Conservation (phyloP, 1,139 yeast species). For the Candida sanyaensis region DNA sequence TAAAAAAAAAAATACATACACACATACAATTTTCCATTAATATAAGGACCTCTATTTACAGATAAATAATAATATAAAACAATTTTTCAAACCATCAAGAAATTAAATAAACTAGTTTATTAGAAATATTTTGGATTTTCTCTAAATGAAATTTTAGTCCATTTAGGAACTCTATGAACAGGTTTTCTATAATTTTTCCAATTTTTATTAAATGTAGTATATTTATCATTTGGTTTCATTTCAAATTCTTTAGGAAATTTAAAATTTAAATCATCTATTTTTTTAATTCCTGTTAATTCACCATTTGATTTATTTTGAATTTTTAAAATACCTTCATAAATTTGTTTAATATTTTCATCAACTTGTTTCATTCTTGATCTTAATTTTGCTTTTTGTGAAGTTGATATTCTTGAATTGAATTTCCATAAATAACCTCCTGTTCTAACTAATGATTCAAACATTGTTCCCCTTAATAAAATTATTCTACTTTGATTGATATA, state of each 20-base stretch:
- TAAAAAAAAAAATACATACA: no score
- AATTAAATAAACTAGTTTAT: no score
- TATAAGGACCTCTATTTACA: no score
- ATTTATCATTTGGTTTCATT: conserved; percentile 81
- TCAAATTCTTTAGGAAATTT: conserved; percentile 77
- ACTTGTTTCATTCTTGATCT: conserved; percentile 80
- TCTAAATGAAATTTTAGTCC: conserved; percentile 86
- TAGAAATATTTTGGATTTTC: conserved; percentile 76
- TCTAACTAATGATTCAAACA: conserved; percentile 66
- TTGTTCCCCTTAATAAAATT: no score
- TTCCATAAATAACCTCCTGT: conserved; percentile 90
- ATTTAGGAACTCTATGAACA: conserved; percentile 81
- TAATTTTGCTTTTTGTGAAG: conserved; percentile 78
- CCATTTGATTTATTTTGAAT: conserved; percentile 23
- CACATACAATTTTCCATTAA: no score
- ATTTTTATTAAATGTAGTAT: conserved; percentile 79
- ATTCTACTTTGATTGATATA: neutral
- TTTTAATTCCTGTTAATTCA: conserved; percentile 49
- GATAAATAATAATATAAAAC: neutral
- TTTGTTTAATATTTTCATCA: conserved; percentile 72
- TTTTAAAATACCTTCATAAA: conserved; percentile 58
- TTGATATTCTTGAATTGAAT: conserved; percentile 67
- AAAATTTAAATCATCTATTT: conserved; percentile 54
- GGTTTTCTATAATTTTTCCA: conserved; percentile 83
- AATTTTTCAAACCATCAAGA: neutral